Base-by-base conservation (phyloP, 2,329 filamentous ascomycete species). In the Pyrenochaeta sp. region DNA sequence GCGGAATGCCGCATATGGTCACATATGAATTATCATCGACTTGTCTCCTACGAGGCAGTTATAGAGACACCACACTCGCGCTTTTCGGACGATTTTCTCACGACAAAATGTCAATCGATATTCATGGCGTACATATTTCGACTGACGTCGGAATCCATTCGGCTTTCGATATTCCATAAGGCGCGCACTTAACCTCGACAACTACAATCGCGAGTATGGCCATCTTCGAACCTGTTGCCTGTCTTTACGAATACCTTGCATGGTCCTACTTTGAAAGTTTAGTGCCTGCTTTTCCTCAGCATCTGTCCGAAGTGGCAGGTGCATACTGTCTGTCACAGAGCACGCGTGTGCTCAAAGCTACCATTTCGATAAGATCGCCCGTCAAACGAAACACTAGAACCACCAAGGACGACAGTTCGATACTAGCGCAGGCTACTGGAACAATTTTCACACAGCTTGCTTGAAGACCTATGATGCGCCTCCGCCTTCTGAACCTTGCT, bases 381-480 rank as follows among this genome's bases (percentile, higher is more conserved):
- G 23, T 27, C 9, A 4, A 5, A 27, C 23, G 9, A 27, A 27
- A 27, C 9, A 27, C 9, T 4, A 27, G 23, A 9, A 9, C 4
- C 23, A 9, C 9, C 23, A 27, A 27, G 4, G 9, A 4, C 9
- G 9, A 4, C 9, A 27, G 23, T 27, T 27, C 23, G 23, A 27
- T 9, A 27, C 9, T 4, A 4, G 23, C 9, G 23, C 9, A 9
- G 4, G 9, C 23, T 27, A 27, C 9, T 27, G 23, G 23, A 9
- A 27, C 9, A 27, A 4, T 27, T 27, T 27, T 4, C 23, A 27
- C 23, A 9, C 23, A 27, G 23, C 23, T 9, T 9, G 9, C 4
- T 27, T 27, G 23, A 15, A 49, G 33, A 49, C 39, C 14, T 60
- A 42, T 40, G 54, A 62, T 60, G 59, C 59, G 56, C 53, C 49